Evolutionary conservation across 345 rosid genomes (phyloP), one percentile per base, ranked within the genome.

Genomic region (Eucalyptus pauciflora): DNA sequence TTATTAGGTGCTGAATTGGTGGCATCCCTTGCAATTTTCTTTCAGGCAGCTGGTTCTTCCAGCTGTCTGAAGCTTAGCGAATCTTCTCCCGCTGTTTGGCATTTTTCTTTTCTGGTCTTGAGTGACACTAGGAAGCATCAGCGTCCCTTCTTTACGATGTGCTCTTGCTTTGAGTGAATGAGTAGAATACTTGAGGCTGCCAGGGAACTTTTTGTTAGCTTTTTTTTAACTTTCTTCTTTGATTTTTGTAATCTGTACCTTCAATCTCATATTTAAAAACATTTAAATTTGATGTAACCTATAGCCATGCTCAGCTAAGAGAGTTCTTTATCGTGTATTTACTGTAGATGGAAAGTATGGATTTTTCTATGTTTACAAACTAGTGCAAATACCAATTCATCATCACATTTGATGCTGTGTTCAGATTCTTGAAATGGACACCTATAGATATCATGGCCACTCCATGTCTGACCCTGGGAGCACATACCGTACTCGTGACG

Each of bases 381-480:
- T 88, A 62, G 25, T 33, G 22, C 27, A 76, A 76, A 76, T 76
- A 37, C n/a, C n/a, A 31, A 87, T 37, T 76, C 33, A 46, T 81
- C 51, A 25, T 45, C n/a, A 24, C 56, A 33, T 83, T 52, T 89
- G 58, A 46, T 92, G 90, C 80, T 86, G 62, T 88, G 79, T 92
- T 92, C 94, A 97, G 99, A 95, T 97, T 89, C 99, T 98, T 90
- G 99, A 98, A 92, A 98, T 97, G 99, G 99, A 98, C 94, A 98
- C 99, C 62, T 98, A 98, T 91, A 96, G 99, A 92, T 98, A 98
- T 93, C 99, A 96, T 45, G 99, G 99, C 89, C 99, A 98, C 94
- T 98, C 99, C 46, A 98, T 98, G 99, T 98, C 99, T 90, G 99
- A 98, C 91, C 99, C 98, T 58, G 99, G 99, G 45, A 98, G 99